These are phyloP conservation scores for Penicillium argentinense DNA, from an alignment of 495 filamentous ascomycete genomes.

Conservation along the genomic window DNA sequence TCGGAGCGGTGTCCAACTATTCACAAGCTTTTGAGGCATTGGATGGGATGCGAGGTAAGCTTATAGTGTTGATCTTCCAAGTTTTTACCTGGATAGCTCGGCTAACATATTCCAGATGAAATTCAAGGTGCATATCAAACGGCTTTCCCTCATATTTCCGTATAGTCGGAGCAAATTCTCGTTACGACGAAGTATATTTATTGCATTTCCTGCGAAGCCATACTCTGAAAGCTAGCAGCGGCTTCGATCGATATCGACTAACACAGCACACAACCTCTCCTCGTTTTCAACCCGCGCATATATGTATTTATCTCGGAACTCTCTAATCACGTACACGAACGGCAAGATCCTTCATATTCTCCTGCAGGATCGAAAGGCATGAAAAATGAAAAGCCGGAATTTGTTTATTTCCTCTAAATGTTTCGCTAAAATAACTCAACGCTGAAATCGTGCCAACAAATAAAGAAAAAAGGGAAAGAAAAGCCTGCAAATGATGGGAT, in stretches of 20 bases:
- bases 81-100: not conserved
- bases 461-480: no score
- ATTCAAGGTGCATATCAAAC: constrained; percentile 48
- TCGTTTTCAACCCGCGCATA: not conserved
- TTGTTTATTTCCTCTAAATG: constrained; percentile 10
- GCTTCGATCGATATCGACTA: not conserved
- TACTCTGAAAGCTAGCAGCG: no score
- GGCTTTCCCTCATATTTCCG: constrained; percentile 37
- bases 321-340: not conserved
- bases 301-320: constrained; percentile 7
- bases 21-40: constrained; percentile 59
- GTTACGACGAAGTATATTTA: not conserved
- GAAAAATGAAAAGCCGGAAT: constrained; percentile 9
- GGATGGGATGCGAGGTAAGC: constrained; percentile 60
- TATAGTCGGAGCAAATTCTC: constrained; percentile 13
- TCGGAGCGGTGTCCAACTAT: constrained; percentile 55
- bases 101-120: constrained; percentile 34
- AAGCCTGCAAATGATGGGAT: no score
- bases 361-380: no score
- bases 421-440: constrained; percentile 10
- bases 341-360: not conserved
- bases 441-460: constrained; percentile 3
- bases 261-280: not conserved
- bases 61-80: not conserved
- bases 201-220: constrained; percentile 8